These are phyloP conservation scores for Diplodia seriata DNA, from an alignment of 2,329 filamentous ascomycete species.

Conservation along the genomic window DNA sequence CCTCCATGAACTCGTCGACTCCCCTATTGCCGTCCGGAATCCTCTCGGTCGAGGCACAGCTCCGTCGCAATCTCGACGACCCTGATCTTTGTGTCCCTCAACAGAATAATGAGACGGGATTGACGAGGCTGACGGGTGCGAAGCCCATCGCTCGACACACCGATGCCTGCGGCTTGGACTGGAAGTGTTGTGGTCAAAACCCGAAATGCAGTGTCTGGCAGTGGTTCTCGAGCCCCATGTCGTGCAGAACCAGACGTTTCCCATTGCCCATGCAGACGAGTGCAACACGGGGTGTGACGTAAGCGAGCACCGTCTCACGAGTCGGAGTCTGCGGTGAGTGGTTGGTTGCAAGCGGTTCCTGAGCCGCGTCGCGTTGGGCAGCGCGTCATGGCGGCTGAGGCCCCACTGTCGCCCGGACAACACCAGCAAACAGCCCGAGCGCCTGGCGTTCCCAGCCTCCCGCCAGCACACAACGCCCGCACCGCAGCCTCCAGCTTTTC, in stretches of 20 bases:
- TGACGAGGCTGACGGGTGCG: slow-evolving; percentile 60
- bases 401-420: slow-evolving; percentile 1
- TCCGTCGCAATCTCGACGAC: slow-evolving; percentile 64
- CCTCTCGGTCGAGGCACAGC: slow-evolving; percentile 61
- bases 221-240: no score
- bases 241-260: no score
- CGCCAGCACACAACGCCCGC: slow-evolving; percentile 4
- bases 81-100: slow-evolving; percentile 52
- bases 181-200: slow-evolving; percentile 48
- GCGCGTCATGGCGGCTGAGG: not conserved
- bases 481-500: slow-evolving; percentile 10
- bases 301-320: no score
- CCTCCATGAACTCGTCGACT: slow-evolving; percentile 64
- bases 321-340: not conserved
- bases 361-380: slow-evolving; percentile 1
- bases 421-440: slow-evolving; percentile 6
- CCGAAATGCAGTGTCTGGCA: no score
- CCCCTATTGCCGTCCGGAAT: slow-evolving; percentile 64
- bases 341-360: not conserved
- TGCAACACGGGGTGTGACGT: no score
- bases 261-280: no score
- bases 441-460: slow-evolving; percentile 19
- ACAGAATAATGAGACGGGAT: slow-evolving; percentile 66
- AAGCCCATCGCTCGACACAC: slow-evolving; percentile 63
- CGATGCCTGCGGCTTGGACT: slow-evolving; percentile 57